Evolutionary conservation across 148 eudicot genomes (phyloP), one percentile per base, ranked within the genome.

Genomic region (Salicornia ramosissima): DNA sequence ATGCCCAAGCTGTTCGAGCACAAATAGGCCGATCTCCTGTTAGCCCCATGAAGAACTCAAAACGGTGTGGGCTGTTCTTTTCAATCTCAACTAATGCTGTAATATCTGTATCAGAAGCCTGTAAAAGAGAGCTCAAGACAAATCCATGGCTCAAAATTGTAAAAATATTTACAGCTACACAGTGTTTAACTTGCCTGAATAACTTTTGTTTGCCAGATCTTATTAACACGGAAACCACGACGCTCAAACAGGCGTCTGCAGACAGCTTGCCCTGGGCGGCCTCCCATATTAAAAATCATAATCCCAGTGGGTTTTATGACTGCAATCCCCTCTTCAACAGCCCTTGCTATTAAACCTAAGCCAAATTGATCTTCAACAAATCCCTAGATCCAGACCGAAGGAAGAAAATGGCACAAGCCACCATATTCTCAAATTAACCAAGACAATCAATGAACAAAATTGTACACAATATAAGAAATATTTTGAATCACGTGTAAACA

Each of bases 351-450:
- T 50, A 94, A 76, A 57, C 98, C 98, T 52, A 94, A 74, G 56
- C 98, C 98, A 84, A 94, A 94, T 78, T 94, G 98, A 79, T 94
- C 98, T 79, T 94, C 98, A 33, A 94, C 98, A 79, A 94, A 94
- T 15, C 98, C 98, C 97, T 94, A 64, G 40, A 71, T 46, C 51
- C 74, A 65, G 55, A 22, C 33, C 45, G 55, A 51, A 36, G 21
- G 46, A 14, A 45, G 43, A 24, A 26, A 31, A 14, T 54, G 11
- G 14, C 43, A n/a, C 50, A 34, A 29, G 67, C 47, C 60, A 58
- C 30, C 56, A 53, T 14, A 45, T 45, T 58, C 34, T n/a, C 25
- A 21, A 43, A 18, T 46, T 52, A 40, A 26, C 30, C 7, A 52
- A 43, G 46, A 33, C 6, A 55, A 64, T 51, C 40, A 53, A 65